Evolutionary conservation across 2,329 filamentous ascomycete genomes (phyloP), one percentile per base, ranked within the genome.

Genomic region (Eurotiales sp.): DNA sequence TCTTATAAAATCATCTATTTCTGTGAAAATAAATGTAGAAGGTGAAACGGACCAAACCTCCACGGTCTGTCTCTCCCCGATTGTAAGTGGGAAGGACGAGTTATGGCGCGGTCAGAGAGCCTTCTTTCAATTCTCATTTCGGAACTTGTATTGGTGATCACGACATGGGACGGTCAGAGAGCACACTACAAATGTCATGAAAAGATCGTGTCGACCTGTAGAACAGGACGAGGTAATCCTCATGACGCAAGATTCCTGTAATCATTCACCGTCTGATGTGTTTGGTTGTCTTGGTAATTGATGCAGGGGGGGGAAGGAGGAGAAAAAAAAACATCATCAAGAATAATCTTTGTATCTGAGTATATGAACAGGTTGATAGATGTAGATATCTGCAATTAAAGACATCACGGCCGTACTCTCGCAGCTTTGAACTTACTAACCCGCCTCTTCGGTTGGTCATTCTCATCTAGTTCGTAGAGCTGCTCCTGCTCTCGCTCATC

Each of bases 401-500:
- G 32, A 12, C 32, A 39, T 42, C 42, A 46, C 53, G 64, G 63
- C 42, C 63, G 68, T 59, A 76, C 64, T 22, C 73, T 67, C 14
- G 75, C 72, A 55, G 75, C 72, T 55, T 68, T 74, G 61, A 77
- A 77, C 47, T 72, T 68, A 62, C 75, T 77, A 43, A 75, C 62
- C 27, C 67, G 71, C 52, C 62, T 67, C 4, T 61, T 62, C 21
- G 65, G 56, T 15, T 61, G 57, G 10, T 57, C 62, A 42, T 54
- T 54, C 12, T 54, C 52, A 12, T 64, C 56, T 48, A 60, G 81
- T 40, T 83, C 82, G 44, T 85, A 80, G 22, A 80, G 77, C 40
- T 90, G 74, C 41, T 78, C 80, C 40, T 90, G 74, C 41, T 78
- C 77, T 54, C 89, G 84, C 53, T 87, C 82, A 59, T 90, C 84